Conservation (phyloP, 2,329 filamentous ascomycete species). For the Neoascochyta sp. region DNA sequence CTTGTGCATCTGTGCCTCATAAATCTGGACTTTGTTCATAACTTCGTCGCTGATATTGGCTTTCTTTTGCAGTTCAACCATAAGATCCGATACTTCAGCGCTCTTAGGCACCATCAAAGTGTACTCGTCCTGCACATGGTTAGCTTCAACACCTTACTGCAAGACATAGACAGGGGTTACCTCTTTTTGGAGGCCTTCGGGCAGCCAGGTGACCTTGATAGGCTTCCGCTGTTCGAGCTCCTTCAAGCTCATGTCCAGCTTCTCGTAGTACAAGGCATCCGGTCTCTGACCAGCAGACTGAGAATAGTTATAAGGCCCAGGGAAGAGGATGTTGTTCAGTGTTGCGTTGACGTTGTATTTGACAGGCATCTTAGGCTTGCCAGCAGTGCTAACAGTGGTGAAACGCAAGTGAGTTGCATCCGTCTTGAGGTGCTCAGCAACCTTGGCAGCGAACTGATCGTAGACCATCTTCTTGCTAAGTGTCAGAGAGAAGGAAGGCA, state of each 20-base stretch:
- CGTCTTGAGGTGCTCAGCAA: slow-evolving; percentile 71
- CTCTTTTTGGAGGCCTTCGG: slow-evolving; percentile 88
- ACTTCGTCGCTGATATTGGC: slow-evolving; percentile 73
- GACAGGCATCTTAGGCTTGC: slow-evolving; percentile 72
- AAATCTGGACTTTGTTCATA: slow-evolving; percentile 70
- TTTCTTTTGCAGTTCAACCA: slow-evolving; percentile 75
- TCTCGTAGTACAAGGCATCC: slow-evolving; percentile 85
- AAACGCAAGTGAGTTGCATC: slow-evolving; percentile 87
- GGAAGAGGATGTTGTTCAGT: slow-evolving; percentile 74
- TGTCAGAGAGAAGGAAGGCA: slow-evolving; percentile 68
- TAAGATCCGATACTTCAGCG: slow-evolving; percentile 73
- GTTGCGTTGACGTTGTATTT: slow-evolving; percentile 69
- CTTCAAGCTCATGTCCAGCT: slow-evolving; percentile 88
- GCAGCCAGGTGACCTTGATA: slow-evolving; percentile 77
- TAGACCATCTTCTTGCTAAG: slow-evolving; percentile 88
- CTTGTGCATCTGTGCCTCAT: slow-evolving; percentile 77
- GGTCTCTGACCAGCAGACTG: slow-evolving; percentile 63
- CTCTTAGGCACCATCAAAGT: slow-evolving; percentile 87
- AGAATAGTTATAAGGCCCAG: slow-evolving; percentile 65
- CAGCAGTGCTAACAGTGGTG: slow-evolving; percentile 77
- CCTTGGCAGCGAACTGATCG: slow-evolving; percentile 78
- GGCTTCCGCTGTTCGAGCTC: slow-evolving; percentile 91
- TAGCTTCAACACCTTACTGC: slow-evolving; percentile 4
- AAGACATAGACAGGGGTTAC: slow-evolving; percentile 48
- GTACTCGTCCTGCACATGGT: slow-evolving; percentile 59